Evolutionary conservation across 73 alveolate species (phyloP).

Genomic region (Durusdinium trenchii): DNA sequence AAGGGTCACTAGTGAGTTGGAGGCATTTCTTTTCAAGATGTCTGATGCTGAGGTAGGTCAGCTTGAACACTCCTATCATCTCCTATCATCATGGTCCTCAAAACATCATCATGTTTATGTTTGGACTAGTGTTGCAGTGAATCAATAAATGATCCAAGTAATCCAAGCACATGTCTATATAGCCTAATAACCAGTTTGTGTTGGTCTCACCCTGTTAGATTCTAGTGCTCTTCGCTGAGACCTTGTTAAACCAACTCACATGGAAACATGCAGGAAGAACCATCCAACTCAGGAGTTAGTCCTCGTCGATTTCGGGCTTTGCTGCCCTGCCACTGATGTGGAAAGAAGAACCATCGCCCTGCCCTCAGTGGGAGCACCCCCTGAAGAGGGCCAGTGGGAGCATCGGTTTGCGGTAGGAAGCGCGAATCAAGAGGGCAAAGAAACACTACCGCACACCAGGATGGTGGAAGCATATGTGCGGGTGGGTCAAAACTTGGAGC

Average conservation of each 20-base stretch:
- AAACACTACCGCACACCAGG: not conserved
- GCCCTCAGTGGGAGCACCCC: not conserved
- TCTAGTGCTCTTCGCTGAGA: too few species aligned
- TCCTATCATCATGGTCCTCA: too few species aligned
- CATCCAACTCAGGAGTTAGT: conserved; percentile 57
- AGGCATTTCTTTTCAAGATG: too few species aligned
- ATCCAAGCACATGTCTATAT: not conserved
- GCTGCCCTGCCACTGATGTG: conserved; percentile 65
- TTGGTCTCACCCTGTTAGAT: too few species aligned
- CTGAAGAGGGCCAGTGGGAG: not conserved
- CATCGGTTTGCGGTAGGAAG: not conserved
- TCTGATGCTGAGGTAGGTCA: too few species aligned
- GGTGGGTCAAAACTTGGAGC: too few species aligned
- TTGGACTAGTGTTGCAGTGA: not conserved
- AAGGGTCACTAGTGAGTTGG: not conserved
- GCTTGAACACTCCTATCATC: too few species aligned
- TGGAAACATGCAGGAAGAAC: too few species aligned
- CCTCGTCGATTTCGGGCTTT: conserved; percentile 75
- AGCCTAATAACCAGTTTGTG: too few species aligned
- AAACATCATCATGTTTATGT: not conserved
- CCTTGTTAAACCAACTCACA: too few species aligned
- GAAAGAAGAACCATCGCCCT: conserved; percentile 64
- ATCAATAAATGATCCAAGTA: not conserved
- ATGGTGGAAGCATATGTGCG: not conserved
- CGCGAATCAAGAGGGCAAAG: not conserved